Evolutionary conservation across 306 rosid genomes (phyloP).

Genomic region (Trifolium subterraneum): DNA sequence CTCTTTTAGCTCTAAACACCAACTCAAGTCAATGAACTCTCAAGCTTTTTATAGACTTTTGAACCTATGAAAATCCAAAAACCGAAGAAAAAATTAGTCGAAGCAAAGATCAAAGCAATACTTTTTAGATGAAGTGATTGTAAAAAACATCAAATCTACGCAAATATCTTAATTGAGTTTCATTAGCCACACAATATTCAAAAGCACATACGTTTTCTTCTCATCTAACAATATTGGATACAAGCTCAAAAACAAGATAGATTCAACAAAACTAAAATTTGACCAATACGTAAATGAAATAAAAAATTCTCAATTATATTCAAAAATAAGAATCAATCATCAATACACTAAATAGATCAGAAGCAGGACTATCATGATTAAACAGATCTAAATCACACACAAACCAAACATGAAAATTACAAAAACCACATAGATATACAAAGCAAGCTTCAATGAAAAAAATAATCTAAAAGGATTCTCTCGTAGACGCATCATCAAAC

Average conservation of each 20-base stretch:
- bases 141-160: slow-evolving; percentile 29
- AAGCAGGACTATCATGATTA: background rate
- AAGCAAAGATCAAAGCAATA: slow-evolving; percentile 25
- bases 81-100: slow-evolving; percentile 18
- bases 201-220: slow-evolving; percentile 1
- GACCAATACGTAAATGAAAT: slow-evolving; percentile 7
- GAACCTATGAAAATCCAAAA: slow-evolving; percentile 38
- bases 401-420: background rate
- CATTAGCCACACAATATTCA: slow-evolving; percentile 20
- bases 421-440: background rate
- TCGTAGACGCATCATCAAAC: slow-evolving; percentile 34
- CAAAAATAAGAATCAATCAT: background rate
- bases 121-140: slow-evolving; percentile 25
- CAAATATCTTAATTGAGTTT: slow-evolving; percentile 26
- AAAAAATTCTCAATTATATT: background rate
- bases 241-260: background rate
- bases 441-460: background rate
- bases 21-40: slow-evolving; percentile 18
- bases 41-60: slow-evolving; percentile 13
- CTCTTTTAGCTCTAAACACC: slow-evolving; percentile 13
- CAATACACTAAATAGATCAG: slow-evolving; percentile 27
- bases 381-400: slow-evolving; percentile 40
- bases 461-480: background rate
- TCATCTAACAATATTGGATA: slow-evolving; percentile 8
- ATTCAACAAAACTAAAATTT: background rate